Evolutionary conservation across 768 basidiomycete genomes (phyloP), one percentile per base, ranked within the genome.

Genomic region (Strobilomyces dryophilus): DNA sequence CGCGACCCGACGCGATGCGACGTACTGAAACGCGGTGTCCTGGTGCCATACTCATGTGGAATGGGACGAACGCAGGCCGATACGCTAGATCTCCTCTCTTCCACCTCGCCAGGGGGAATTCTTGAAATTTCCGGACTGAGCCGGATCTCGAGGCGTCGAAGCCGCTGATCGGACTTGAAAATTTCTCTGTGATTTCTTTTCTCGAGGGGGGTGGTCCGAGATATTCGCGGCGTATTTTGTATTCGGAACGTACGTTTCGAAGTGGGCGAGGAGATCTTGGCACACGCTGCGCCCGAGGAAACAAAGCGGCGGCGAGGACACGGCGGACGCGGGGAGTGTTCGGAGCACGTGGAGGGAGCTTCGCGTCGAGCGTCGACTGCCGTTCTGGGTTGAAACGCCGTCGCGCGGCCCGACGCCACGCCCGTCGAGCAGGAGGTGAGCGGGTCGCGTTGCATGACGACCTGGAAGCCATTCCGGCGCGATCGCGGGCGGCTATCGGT

Each of bases 401-500:
- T 24, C 24, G 24, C 24, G 24, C 24, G 24, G 24, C 24, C 24
- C 24, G 24, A 43, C 41, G 36, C 21, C 21, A 15, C 12, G 24
- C 12, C 24, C 24, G 24, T 21, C 9, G 37, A 29, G 29, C 29
- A 9, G 29, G 29, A 9, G 29, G 29, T 9, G 29, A 9, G 29
- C 7, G 29, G 29, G 29, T 6, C 20, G 24, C 12, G 60, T 61
- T 61, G 60, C 60, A 52, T 61, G 12, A 47, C 61, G 59, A 64
- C 61, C 53, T 62, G 18, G 56, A 58, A 61, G 61, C 12, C 9
- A 8, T 18, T n/a, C 26, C 35, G 12, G 36, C 21, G 15, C 56
- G 61, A 65, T 65, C 57, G 47, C 18, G 53, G 63, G 60, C 56
- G 29, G 55, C 5, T 37, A 61, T 61, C 59, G 58, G 47, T 12